These are phyloP conservation scores for Citrus reticulata DNA, from an alignment of 345 rosid genomes.

Conservation along the genomic window DNA sequence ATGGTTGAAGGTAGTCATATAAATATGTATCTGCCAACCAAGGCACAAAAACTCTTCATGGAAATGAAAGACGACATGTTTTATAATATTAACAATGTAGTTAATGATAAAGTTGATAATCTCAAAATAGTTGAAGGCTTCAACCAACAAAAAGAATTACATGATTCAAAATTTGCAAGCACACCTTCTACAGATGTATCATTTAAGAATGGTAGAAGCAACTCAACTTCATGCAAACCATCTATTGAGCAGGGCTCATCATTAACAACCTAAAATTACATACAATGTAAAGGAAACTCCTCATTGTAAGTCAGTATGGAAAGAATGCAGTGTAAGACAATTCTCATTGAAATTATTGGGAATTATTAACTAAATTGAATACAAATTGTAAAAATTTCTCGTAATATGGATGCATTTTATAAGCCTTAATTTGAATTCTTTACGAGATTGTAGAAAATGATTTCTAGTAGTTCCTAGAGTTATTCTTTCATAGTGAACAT, in stretches of 20 bases:
- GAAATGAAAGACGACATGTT: constrained; percentile 67
- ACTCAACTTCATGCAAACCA: constrained; percentile 67
- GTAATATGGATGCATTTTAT: background rate
- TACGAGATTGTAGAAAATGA: background rate
- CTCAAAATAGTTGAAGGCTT: background rate
- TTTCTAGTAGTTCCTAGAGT: background rate
- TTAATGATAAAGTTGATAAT: constrained; percentile 20
- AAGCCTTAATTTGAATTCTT: background rate
- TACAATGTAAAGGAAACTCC: background rate
- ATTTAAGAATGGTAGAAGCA: constrained; percentile 68
- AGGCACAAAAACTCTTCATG: constrained; percentile 76
- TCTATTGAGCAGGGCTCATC: constrained; percentile 55
- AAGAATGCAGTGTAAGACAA: background rate
- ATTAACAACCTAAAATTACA: constrained; percentile 42
- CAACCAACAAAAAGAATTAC: constrained; percentile 1
- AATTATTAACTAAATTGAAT: background rate
- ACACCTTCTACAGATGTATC: constrained; percentile 49
- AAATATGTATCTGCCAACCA: constrained; percentile 62
- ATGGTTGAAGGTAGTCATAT: constrained; percentile 77
- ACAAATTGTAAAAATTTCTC: background rate
- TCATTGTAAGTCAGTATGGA: background rate
- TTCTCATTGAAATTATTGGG: background rate
- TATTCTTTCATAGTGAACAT: background rate
- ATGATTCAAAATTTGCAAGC: constrained; percentile 15
- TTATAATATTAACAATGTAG: constrained; percentile 24